These are phyloP conservation scores for Blastobotrys mokoenaii DNA, from an alignment of 805 yeast genomes.

Conservation along the genomic window DNA sequence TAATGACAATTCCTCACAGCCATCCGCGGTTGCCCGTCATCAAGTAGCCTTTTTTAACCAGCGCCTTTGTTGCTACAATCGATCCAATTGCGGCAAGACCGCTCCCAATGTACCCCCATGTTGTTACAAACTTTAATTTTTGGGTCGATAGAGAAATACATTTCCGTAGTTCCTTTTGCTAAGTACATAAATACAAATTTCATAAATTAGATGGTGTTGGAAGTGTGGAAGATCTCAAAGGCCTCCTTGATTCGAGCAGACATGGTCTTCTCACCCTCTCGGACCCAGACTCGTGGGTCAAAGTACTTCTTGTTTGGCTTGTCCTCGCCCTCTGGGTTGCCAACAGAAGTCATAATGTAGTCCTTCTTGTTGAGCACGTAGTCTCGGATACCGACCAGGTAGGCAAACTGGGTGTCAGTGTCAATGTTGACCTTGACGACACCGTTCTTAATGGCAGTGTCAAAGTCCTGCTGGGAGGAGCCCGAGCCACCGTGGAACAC, in stretches of 20 bases:
- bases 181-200: conserved; percentile 7
- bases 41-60: too few species aligned
- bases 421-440: conserved; percentile 98
- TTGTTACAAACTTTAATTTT: too few species aligned
- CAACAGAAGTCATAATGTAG: conserved; percentile 80
- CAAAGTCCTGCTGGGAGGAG: conserved; percentile 84
- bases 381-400: conserved; percentile 95
- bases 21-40: too few species aligned
- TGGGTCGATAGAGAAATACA: too few species aligned
- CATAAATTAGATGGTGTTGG: conserved; percentile 20
- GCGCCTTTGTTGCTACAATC: too few species aligned
- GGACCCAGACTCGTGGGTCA: conserved; percentile 99
- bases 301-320: conserved; percentile 99
- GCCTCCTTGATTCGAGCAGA: conserved; percentile 74
- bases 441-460: conserved; percentile 85
- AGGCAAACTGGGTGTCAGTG: conserved; percentile 98
- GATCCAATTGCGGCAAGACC: too few species aligned
- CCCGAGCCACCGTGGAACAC: conserved; percentile 99
- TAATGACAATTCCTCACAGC: too few species aligned
- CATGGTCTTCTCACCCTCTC: conserved; percentile 99
- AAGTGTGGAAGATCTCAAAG: conserved; percentile 65
- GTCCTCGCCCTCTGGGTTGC: conserved; percentile 99
- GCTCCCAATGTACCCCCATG: too few species aligned
- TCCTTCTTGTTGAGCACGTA: conserved; percentile 94
- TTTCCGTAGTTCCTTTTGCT: background rate